Conservation (phyloP, 345 rosid genomes). For the Salix brachista region DNA sequence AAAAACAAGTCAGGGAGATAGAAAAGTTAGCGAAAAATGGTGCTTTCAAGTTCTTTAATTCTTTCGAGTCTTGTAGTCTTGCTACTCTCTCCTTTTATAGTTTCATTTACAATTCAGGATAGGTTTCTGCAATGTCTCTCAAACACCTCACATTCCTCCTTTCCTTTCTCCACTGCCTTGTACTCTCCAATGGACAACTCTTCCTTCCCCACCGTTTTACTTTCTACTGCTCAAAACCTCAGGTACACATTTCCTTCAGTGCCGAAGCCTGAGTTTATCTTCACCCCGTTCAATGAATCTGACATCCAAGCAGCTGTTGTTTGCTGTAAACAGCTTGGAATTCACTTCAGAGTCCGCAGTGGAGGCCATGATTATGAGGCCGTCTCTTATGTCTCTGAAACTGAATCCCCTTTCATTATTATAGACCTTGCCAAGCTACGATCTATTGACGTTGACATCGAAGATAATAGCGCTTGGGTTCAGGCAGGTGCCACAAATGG, state of each 20-base stretch:
- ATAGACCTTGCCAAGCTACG: conserved; percentile 53
- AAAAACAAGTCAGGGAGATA: conserved; percentile 2
- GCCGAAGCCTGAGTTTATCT: conserved; percentile 5
- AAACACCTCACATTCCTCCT: conserved; percentile 21
- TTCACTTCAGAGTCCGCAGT: conserved; percentile 18
- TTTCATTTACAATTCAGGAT: conserved; percentile 27
- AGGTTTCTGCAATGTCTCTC: conserved; percentile 41
- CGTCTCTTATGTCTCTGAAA: conserved; percentile 7
- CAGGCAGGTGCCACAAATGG: conserved; percentile 74
- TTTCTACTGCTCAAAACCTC: conserved; percentile 9
- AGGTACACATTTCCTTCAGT: conserved; percentile 7
- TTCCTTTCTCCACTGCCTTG: conserved; percentile 26
- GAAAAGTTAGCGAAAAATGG: conserved; percentile 17
- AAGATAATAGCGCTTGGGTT: conserved; percentile 52
- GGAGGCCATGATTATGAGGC: conserved; percentile 16
- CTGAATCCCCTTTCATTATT: conserved; percentile 46
- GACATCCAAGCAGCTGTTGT: conserved; percentile 14
- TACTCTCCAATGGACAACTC: conserved; percentile 30
- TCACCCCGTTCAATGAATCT: conserved; percentile 5
- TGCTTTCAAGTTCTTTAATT: background rate
- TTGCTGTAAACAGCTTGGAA: conserved; percentile 13
- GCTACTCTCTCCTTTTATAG: conserved; percentile 12
- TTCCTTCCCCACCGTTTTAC: conserved; percentile 28
- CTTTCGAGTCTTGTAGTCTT: conserved; percentile 22
- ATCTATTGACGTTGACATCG: conserved; percentile 31